Evolutionary conservation across 805 yeast species (phyloP).

Genomic region (Torulaspora gathmanii): DNA sequence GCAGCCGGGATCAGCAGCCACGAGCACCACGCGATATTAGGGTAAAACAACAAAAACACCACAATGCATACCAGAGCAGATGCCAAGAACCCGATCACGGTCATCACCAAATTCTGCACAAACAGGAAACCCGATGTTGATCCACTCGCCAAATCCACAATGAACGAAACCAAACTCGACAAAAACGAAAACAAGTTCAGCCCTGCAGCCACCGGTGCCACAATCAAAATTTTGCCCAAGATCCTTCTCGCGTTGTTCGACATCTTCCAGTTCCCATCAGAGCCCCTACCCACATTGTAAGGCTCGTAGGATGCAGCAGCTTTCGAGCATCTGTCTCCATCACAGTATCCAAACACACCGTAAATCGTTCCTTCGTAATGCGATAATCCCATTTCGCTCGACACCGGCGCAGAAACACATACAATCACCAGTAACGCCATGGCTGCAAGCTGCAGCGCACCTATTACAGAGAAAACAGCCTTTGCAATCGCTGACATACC

Average conservation of each 20-base stretch:
- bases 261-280: slow-evolving; percentile 47
- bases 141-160: slow-evolving; percentile 22
- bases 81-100: slow-evolving; percentile 48
- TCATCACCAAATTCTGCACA: slow-evolving; percentile 42
- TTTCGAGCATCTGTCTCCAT: slow-evolving; percentile 38
- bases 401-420: slow-evolving; percentile 58
- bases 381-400: slow-evolving; percentile 41
- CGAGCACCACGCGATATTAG: slow-evolving; percentile 63
- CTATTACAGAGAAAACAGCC: slow-evolving; percentile 6
- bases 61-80: slow-evolving; percentile 54
- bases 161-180: slow-evolving; percentile 36
- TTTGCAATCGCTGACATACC: slow-evolving; percentile 6
- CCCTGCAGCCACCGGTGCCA: slow-evolving; percentile 65
- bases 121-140: slow-evolving; percentile 31
- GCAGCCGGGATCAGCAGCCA: slow-evolving; percentile 71
- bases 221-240: slow-evolving; percentile 51
- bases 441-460: slow-evolving; percentile 43
- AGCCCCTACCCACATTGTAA: slow-evolving; percentile 31
- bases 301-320: slow-evolving; percentile 46
- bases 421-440: slow-evolving; percentile 61
- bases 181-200: slow-evolving; percentile 47
- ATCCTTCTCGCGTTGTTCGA: slow-evolving; percentile 43
- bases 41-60: slow-evolving; percentile 54
- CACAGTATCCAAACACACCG: slow-evolving; percentile 69
- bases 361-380: slow-evolving; percentile 43